A percentile compares a stretch with the other conserved stretches of the same genome.
Conservation (phyloP, 495 filamentous ascomycete species). For the Mycothermus thermophilus region DNA sequence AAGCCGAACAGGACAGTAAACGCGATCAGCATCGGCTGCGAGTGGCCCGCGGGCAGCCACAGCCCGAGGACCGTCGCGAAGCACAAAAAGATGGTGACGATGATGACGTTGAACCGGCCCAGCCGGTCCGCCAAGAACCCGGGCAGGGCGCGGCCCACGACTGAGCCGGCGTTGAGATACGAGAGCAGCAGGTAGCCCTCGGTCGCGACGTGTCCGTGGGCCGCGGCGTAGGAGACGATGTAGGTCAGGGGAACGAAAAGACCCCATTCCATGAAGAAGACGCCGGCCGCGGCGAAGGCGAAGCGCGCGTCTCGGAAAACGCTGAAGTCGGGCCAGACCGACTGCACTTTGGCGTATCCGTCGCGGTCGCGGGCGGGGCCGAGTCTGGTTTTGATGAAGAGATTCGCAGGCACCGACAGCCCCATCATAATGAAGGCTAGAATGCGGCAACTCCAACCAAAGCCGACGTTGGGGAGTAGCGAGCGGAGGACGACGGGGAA, state of each 20-base stretch:
- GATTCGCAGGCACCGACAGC: constrained; percentile 37
- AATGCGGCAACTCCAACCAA: constrained; percentile 44
- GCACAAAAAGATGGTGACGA: constrained; percentile 48
- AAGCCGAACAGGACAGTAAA: constrained; percentile 77
- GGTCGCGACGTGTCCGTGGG: constrained; percentile 33
- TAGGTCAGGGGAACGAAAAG: constrained; percentile 34
- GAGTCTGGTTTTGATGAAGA: constrained; percentile 41
- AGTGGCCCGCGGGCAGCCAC: constrained; percentile 62
- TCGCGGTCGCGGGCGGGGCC: constrained; percentile 19
- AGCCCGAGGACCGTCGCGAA: constrained; percentile 53
- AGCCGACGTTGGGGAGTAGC: constrained; percentile 37
- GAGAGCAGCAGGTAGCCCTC: constrained; percentile 50
- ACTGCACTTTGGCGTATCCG: constrained; percentile 18
- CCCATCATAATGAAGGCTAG: constrained; percentile 44
- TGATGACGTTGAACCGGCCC: constrained; percentile 37
- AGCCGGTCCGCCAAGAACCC: constrained; percentile 56
- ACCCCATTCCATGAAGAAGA: constrained; percentile 42
- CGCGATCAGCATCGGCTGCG: constrained; percentile 47
- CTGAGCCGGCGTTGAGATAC: constrained; percentile 43
- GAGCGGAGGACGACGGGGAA: constrained; percentile 44
- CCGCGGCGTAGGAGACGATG: constrained; percentile 39
- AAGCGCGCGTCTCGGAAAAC: constrained; percentile 44
- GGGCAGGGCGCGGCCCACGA: constrained; percentile 55
- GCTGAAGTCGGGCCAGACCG: constrained; percentile 34
- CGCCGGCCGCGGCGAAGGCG: constrained; percentile 37